Base-by-base conservation (phyloP, 2,329 filamentous ascomycete species). In the Amauroascus niger region DNA sequence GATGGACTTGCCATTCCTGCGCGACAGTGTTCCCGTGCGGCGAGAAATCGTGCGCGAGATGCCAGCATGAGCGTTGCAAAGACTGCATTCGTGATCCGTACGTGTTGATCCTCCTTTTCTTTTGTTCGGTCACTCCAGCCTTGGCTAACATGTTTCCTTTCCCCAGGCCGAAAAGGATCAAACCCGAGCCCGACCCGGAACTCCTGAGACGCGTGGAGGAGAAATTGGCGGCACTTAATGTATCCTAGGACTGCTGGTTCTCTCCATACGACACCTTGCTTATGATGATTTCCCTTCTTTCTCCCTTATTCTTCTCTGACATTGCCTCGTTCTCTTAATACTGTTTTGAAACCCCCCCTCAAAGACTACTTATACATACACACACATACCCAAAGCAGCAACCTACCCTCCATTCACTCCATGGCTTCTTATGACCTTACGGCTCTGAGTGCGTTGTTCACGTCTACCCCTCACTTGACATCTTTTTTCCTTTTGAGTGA, bases 11-110 rank as follows among this genome's bases (percentile, higher is more conserved):
- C 52, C 69, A 74, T 57, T 55, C 62, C 13, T 75, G 72, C 57
- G 58, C 61, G 1, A 67, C 62, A 2, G 6, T 64, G 7, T 74
- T 67, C 55, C 58, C 60, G 22, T 59, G 64, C 13, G 62, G 64
- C 2, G 63, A 67, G 14, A 65, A 61, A 4, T 60, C 48, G 16
- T 75, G 72, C 60, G 45, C 56, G 1, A 66, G 61, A 37, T 75
- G 72, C 56, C 66, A 68, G 3, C 69, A 75, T 53, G 66, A 64
- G 32, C 71, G 69, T 52, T 69, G 72, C 53, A 59, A 65, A 22
- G 63, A 69, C 32, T 73, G 71, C 52, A 68, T 66, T 60, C 64
- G 71, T 54, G 67, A 71, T 49, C 67, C 72, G 71, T 73, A 68
- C 47, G 68, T 70, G 26, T 30, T 30, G 26, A 46, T 14, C 39